Evolutionary conservation across 2,329 filamentous ascomycete species (phyloP).

Genomic region (Pseudocercospora pini-densiflorae): DNA sequence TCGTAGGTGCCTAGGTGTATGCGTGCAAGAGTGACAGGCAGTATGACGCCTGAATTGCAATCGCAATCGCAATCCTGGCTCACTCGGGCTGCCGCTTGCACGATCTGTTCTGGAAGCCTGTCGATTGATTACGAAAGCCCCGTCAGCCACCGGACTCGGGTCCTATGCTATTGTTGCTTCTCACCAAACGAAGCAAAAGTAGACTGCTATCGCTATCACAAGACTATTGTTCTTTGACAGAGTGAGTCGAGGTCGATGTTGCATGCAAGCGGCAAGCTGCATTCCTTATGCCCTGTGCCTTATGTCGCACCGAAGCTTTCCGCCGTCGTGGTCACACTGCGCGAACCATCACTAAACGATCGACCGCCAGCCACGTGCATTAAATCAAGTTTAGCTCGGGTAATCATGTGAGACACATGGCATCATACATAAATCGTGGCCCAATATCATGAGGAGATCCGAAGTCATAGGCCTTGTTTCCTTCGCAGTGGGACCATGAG

Average conservation of each 20-base stretch:
- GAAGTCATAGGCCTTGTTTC: too few species aligned
- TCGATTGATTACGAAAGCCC: constrained; percentile 3
- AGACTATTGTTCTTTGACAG: not conserved
- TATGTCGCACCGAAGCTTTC: constrained; percentile 6
- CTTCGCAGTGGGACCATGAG: too few species aligned
- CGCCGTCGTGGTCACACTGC: constrained; percentile 4
- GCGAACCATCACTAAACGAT: not conserved
- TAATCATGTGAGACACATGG: not conserved
- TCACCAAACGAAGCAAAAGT: not conserved
- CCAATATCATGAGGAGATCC: not conserved
- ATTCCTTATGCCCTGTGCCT: not conserved
- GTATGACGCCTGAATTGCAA: not conserved
- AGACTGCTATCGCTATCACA: not conserved
- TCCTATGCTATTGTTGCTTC: not conserved
- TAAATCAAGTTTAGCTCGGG: not conserved
- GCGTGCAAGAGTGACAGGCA: not conserved
- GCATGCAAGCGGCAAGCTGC: constrained; percentile 1
- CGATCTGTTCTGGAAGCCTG: constrained; percentile 9
- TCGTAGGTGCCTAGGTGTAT: not conserved
- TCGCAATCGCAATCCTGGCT: too few species aligned
- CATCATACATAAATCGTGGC: not conserved
- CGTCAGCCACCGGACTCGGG: not conserved
- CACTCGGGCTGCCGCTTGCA: not conserved
- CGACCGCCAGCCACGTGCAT: constrained; percentile 1
- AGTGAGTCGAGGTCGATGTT: not conserved